Evolutionary conservation across 306 rosid species (phyloP), one percentile per base, ranked within the genome.

Genomic region (Prunus padus): DNA sequence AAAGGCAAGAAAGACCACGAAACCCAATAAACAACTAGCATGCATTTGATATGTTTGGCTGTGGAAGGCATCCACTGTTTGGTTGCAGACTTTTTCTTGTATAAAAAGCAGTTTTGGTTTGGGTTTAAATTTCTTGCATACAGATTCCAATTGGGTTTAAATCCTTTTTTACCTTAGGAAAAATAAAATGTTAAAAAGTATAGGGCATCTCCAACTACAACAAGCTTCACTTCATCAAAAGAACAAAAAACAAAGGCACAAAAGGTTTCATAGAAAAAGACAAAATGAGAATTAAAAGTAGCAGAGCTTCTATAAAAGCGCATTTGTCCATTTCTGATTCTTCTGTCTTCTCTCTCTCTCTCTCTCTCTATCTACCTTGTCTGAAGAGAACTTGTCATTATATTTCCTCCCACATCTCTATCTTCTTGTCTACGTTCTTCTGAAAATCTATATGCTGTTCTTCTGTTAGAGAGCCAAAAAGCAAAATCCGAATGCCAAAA

Each of bases 401-500:
- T 78, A 31, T 72, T 44, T 69, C 75, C 42, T 26, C 40, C 63
- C 28, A 52, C 28, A 16, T 60, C 28, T 45, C 40, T 4, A 11
- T 54, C 67, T 44, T 67, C 65, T 37, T 37, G 42, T 6, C 73
- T 57, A 73, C 19, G 77, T 68, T 52, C 45, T 46, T 37, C 14
- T 63, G 18, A 74, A 71, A 73, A 83, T 78, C 87, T 87, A 86
- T 87, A 86, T 57, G 73, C 28, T 67, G 50, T 81, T 71, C 71
- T 37, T 72, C 55, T 67, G 93, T 88, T 85, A 85, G 93, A 77
- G n/a, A 54, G 64, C 69, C 66, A 22, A 62, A 31, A 62, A 16
- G 1, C 11, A 23, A 28, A 30, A 59, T 55, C 76, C 76, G n/a
- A 66, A 56, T 10, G 5, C 30, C 49, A 26, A 71, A 85, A 65